Evolutionary conservation across 345 rosid genomes (phyloP).

Genomic region (Arabis alpina): DNA sequence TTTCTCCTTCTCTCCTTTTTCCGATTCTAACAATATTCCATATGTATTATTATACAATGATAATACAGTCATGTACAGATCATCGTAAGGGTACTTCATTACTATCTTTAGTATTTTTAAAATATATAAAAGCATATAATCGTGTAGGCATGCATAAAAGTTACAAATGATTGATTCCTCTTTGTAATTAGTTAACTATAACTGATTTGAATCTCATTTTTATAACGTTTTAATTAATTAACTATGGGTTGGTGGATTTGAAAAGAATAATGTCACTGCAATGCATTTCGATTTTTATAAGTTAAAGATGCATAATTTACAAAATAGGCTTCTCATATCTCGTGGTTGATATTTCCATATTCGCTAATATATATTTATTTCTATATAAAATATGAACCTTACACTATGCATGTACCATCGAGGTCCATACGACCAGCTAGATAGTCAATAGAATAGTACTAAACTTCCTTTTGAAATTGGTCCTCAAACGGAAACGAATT

Average conservation of each 20-base stretch:
- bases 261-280: conserved; percentile 10
- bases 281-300: conserved; percentile 22
- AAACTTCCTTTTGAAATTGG: conserved; percentile 12
- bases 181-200: conserved; percentile 1
- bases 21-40: conserved; percentile 23
- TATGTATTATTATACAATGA: background rate
- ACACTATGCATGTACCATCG: conserved; percentile 9
- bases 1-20: conserved; percentile 42
- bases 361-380: background rate
- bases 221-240: conserved; percentile 3
- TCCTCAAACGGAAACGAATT: conserved; percentile 10
- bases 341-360: conserved; percentile 14
- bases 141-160: background rate
- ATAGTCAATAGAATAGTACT: conserved; percentile 29
- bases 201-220: background rate
- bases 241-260: conserved; percentile 1
- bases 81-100: conserved; percentile 30
- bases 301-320: background rate
- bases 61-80: conserved; percentile 17
- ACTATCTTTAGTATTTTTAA: conserved; percentile 5
- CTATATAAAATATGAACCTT: conserved; percentile 22
- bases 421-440: conserved; percentile 28
- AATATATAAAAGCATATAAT: conserved; percentile 7
- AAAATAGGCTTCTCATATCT: conserved; percentile 25
- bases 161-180: conserved; percentile 4